phyloP scores from a whole-genome alignment of 2,329 filamentous ascomycete species.

The Colletotrichum sp. region DNA sequence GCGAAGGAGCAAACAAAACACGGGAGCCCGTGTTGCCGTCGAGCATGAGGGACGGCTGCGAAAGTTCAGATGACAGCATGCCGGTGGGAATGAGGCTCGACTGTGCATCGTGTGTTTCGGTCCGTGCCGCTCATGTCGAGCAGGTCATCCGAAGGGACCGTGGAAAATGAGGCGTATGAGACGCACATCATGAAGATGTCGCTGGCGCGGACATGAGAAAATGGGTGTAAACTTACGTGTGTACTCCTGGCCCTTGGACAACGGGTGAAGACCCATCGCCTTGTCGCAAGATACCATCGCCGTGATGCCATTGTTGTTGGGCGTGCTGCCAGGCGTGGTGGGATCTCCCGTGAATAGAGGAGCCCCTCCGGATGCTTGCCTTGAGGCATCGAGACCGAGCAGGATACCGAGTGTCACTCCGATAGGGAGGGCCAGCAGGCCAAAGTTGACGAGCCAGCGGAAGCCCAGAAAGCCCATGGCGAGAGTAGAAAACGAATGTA shows the following conservation, averaged over 20 bases:
- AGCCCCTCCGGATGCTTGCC: slow-evolving; percentile 44
- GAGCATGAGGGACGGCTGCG: not conserved
- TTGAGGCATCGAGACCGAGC: slow-evolving; percentile 51
- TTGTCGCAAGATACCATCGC: slow-evolving; percentile 44
- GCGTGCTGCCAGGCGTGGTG: slow-evolving; percentile 9
- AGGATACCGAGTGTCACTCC: slow-evolving; percentile 54
- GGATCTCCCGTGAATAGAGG: slow-evolving; percentile 46
- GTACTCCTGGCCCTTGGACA: slow-evolving; percentile 47
- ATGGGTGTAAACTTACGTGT: slow-evolving; percentile 43
- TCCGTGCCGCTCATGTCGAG: not conserved
- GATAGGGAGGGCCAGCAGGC: slow-evolving; percentile 54
- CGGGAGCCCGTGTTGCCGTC: slow-evolving; percentile 6
- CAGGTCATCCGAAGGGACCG: not conserved
- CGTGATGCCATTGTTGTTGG: slow-evolving; percentile 38
- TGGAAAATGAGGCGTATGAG: not conserved
- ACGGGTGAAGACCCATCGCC: slow-evolving; percentile 50
- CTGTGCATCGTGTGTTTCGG: not conserved
- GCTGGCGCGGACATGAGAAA: not conserved
- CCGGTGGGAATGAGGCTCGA: not conserved
- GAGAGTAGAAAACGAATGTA: not conserved
- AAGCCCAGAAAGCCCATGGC: slow-evolving; percentile 39
- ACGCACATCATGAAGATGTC: not conserved
- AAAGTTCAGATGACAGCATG: slow-evolving; percentile 1
- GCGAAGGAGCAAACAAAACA: not conserved
- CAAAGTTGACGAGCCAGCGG: slow-evolving; percentile 54